Evolutionary conservation across 1,139 yeast species (phyloP).

Genomic region (Chernovozyma sophiae-reginae): DNA sequence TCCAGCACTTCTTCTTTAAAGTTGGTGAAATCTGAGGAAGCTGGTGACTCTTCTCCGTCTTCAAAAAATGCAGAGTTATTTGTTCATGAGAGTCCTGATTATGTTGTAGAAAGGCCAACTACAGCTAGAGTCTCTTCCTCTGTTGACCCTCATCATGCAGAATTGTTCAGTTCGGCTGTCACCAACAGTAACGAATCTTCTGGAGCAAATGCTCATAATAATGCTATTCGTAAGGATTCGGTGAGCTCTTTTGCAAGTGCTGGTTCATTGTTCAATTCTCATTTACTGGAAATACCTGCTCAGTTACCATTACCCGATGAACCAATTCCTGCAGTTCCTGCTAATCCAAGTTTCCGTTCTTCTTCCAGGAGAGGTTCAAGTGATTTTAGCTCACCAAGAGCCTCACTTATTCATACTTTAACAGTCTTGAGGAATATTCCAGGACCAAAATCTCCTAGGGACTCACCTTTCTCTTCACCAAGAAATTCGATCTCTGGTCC

Average conservation of each 20-base stretch:
- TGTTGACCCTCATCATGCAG: constrained; percentile 19
- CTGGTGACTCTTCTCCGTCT: constrained; percentile 1
- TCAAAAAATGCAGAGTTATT: neutral
- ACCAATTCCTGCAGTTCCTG: constrained; percentile 45
- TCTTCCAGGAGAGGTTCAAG: constrained; percentile 35
- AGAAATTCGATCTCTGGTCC: constrained; percentile 40
- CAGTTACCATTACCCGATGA: constrained; percentile 52
- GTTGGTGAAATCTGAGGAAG: neutral
- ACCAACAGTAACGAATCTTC: neutral
- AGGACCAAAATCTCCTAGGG: constrained; percentile 32
- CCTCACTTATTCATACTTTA: constrained; percentile 41
- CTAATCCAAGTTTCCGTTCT: constrained; percentile 29
- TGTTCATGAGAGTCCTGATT: neutral
- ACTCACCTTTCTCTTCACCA: constrained; percentile 46
- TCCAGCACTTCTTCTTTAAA: constrained; percentile 1
- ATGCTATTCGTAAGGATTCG: constrained; percentile 22
- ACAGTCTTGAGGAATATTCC: constrained; percentile 42
- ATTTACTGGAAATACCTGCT: constrained; percentile 48
- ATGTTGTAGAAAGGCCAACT: constrained; percentile 9
- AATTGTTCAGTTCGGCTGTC: constrained; percentile 1
- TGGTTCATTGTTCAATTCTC: constrained; percentile 28
- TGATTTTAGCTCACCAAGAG: constrained; percentile 40
- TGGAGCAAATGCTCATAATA: neutral
- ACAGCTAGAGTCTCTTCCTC: constrained; percentile 15
- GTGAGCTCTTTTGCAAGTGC: constrained; percentile 25